Evolutionary conservation across 2,329 filamentous ascomycete species (phyloP), one percentile per base, ranked within the genome.

Genomic region (Trichophyton mentagrophytes): DNA sequence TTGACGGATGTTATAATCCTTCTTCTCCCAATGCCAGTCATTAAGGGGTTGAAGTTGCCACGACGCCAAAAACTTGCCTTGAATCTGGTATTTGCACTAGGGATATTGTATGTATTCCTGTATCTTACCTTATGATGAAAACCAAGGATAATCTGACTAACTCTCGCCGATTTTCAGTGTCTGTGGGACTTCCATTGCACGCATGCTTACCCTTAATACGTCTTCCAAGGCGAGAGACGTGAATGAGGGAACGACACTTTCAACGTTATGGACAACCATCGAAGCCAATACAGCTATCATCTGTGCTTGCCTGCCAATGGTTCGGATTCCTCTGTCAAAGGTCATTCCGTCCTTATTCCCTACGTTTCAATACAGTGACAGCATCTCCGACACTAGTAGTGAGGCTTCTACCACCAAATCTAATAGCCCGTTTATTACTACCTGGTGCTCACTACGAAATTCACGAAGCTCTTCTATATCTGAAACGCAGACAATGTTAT

Each of bases 61-160:
- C 25, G 61, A 3, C 72, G 72, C 2, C 79, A 81, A 60, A 81
- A 82, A 60, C 67, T 80, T 13, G 80, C 79, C 0, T 73, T 85
- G 42, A 72, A 67, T 65, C 67, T 60, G 63, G 73, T 70, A 56
- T 73, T 73, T 69, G 73, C 70, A 25, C 65, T 72, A 62, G 76
- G 65, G 36, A 66, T 53, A 66, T 76, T 71, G 72, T 74, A 64
- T 65, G 71, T 68, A 11, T 13, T 27, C 27, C 9, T 51, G 13
- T 3, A 13, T 51, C 46, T 13, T 55, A 33, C 20, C 20, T 27
- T 22, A 4, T 57, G 27, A 38, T 13, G 8, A 25, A 17, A 27
- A 33, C 17, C 55, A 38, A 55, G 22, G 38, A 7, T 33, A 40
- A 33, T 3, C 40, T 61, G 57, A 57, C 61, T 56, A 61, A 51